phyloP scores from a whole-genome alignment of 2,329 filamentous ascomycete genomes.

The Neonectria punicea region DNA sequence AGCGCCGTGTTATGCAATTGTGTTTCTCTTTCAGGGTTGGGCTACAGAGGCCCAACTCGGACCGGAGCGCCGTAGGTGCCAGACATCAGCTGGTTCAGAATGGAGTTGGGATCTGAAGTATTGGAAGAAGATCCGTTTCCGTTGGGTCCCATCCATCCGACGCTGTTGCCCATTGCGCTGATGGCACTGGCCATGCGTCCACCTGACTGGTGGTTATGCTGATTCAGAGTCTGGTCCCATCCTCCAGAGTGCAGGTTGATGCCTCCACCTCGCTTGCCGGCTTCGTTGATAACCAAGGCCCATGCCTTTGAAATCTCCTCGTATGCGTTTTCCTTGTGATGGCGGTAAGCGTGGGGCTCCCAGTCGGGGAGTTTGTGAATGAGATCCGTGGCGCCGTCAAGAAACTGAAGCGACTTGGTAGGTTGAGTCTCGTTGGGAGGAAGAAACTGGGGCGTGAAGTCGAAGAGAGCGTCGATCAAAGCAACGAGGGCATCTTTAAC shows the following conservation, averaged over 20 bases:
- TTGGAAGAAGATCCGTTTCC: constrained; percentile 37
- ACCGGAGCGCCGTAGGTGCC: constrained; percentile 70
- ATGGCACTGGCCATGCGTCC: constrained; percentile 85
- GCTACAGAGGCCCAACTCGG: constrained; percentile 70
- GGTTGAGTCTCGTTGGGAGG: constrained; percentile 89
- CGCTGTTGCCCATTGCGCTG: constrained; percentile 76
- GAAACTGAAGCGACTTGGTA: constrained; percentile 84
- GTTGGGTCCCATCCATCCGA: constrained; percentile 78
- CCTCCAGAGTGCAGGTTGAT: constrained; percentile 89
- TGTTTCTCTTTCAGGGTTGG: constrained; percentile 23
- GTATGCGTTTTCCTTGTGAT: constrained; percentile 95
- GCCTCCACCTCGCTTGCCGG: constrained; percentile 88
- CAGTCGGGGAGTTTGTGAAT: constrained; percentile 91
- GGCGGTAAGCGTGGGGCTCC: constrained; percentile 87
- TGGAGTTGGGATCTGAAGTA: constrained; percentile 62
- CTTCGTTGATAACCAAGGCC: constrained; percentile 90
- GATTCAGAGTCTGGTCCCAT: constrained; percentile 89
- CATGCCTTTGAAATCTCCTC: constrained; percentile 96
- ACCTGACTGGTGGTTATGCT: constrained; percentile 88
- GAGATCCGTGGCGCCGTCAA: constrained; percentile 90
- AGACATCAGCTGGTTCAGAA: constrained; percentile 70
- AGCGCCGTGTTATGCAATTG: constrained; percentile 42
- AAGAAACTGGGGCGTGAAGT: constrained; percentile 95
- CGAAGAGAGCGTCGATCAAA: constrained; percentile 87
- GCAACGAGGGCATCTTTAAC: constrained; percentile 83